Conservation (phyloP, 1,139 yeast genomes). For the Candida mesenterica region DNA sequence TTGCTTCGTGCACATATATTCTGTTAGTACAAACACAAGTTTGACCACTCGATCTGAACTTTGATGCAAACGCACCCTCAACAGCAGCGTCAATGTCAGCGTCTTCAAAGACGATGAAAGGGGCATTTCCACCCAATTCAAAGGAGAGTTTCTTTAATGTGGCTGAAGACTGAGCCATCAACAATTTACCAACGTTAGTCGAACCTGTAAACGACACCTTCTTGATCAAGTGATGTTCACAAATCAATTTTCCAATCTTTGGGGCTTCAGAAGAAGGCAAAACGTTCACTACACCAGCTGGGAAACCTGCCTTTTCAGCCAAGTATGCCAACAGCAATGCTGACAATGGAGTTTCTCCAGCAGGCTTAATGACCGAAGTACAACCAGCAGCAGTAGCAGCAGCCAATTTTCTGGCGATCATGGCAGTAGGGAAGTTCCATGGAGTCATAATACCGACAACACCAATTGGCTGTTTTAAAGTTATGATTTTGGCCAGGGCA, state of each 20-base stretch:
- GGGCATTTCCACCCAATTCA: constrained; percentile 56
- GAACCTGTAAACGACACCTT: constrained; percentile 61
- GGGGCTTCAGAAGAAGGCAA: constrained; percentile 56
- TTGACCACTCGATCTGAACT: constrained; percentile 76
- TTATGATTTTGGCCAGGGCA: constrained; percentile 18
- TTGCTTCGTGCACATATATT: constrained; percentile 65
- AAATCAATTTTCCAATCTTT: constrained; percentile 58
- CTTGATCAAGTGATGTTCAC: constrained; percentile 39
- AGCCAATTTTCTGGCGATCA: constrained; percentile 89
- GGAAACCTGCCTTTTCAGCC: constrained; percentile 78
- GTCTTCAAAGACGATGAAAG: constrained; percentile 48
- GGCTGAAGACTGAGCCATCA: constrained; percentile 47
- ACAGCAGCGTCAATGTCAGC: constrained; percentile 50
- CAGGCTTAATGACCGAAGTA: constrained; percentile 87
- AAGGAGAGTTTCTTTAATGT: constrained; percentile 49
- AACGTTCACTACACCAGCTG: constrained; percentile 79
- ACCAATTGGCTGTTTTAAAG: constrained; percentile 51
- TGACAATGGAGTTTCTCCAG: constrained; percentile 81
- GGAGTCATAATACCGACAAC: constrained; percentile 92
- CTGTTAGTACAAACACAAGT: constrained; percentile 90
- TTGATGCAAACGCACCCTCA: constrained; percentile 52
- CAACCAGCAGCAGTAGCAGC: constrained; percentile 96
- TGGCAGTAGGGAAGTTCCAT: constrained; percentile 94
- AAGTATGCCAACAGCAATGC: constrained; percentile 79
- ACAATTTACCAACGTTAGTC: constrained; percentile 52